These are phyloP conservation scores for Metrosideros polymorpha DNA, from an alignment of 441 rosid species.

Conservation along the genomic window DNA sequence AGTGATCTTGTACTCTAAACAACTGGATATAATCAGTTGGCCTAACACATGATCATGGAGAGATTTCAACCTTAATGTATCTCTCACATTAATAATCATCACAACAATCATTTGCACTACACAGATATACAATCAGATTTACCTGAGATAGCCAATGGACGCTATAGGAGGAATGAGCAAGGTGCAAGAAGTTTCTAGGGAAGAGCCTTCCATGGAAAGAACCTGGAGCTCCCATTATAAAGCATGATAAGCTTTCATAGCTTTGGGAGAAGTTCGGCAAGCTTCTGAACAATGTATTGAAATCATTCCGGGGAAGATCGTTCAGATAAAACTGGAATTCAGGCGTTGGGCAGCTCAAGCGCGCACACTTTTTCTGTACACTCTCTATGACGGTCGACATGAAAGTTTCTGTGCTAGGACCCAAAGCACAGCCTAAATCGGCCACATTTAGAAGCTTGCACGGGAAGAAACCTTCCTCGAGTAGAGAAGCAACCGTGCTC, in stretches of 20 bases:
- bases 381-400: not conserved
- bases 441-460: constrained; percentile 5
- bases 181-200: constrained; percentile 4
- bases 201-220: constrained; percentile 16
- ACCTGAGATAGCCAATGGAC: constrained; percentile 21
- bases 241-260: not conserved
- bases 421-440: constrained; percentile 10
- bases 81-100: not conserved
- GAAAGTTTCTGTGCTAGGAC: not conserved
- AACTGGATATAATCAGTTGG: not conserved
- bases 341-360: not conserved
- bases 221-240: constrained; percentile 12
- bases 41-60: not conserved
- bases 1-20: not conserved
- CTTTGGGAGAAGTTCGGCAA: not conserved
- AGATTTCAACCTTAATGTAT: not conserved
- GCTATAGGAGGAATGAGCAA: constrained; percentile 9
- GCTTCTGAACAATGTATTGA: constrained; percentile 11
- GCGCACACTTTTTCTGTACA: not conserved
- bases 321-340: constrained; percentile 7
- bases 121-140: not conserved
- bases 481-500: not conserved
- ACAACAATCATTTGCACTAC: not conserved
- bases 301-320: constrained; percentile 14
- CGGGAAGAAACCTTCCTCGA: not conserved